Base-by-base conservation (phyloP, 305 asterid species). In the Fraxinus ornus region DNA sequence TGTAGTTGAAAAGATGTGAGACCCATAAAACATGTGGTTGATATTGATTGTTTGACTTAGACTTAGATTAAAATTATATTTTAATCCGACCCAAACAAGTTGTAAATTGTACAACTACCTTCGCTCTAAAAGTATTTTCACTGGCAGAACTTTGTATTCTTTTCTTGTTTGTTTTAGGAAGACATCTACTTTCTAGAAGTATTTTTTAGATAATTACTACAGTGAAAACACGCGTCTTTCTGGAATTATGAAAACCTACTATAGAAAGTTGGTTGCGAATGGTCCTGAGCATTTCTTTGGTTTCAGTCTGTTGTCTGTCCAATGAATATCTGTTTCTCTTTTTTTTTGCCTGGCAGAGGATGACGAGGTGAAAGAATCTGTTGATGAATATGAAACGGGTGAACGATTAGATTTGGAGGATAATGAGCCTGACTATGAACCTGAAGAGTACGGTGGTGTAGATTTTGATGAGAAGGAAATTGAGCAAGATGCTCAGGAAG, bases 371-470 rank as follows among this genome's bases (percentile, higher is more conserved):
- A 94, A 92, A 87, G 97, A 89, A 80, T 85, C 92, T 30, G 83
- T 88, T 79, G 97, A 92, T 22, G 98, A 93, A 44, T 94, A 85
- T 90, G 99, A 91, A 83, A 93, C 88, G 74, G 93, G 92, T 87
- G 99, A 94, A 85, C 85, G 91, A 83, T 88, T 96, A 78, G 99
- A 96, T 87, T 92, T 96, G 91, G 99, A 93, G 88, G 97, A 93
- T 86, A 93, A 94, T 86, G 99, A 94, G 7, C 97, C 98, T 60
- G 99, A 92, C 84, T 96, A 90, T 85, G 99, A 95, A 77, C 92
- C 93, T 57, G 99, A 95, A 84, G 99, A 95, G 84, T 91, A 92
- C 85, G 92, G 85, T 80, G 90, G 85, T 75, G 97, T 87, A 78
- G 97, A 93, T 84, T 95, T 92, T 85, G 97, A 91, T 85, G 99